Base-by-base conservation (phyloP, 2,329 filamentous ascomycete genomes). In the Xylaria multiplex region DNA sequence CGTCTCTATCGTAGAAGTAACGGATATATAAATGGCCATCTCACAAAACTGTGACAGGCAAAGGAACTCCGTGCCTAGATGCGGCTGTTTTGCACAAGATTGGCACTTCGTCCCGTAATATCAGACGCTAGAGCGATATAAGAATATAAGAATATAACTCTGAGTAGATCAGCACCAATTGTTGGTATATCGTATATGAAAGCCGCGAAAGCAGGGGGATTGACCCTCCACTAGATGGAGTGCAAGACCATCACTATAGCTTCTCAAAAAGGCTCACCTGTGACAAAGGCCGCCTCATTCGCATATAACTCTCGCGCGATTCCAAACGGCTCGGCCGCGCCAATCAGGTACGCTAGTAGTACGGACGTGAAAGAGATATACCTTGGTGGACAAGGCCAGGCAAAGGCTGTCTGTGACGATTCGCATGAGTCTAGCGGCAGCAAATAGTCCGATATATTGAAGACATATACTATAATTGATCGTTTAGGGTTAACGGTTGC, bases 381-480 rank as follows among this genome's bases (percentile, higher is more conserved):
- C 22, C 24, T 13, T 49, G 11, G 46, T 14, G 46, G 30, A 37
- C 14, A 22, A 22, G 7, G 2, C 37, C 11, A 27, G 9, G 1
- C 11, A n/a, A 58, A 48, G 5, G 3, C 43, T 16, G 1, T 11
- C 27, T 58, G 16, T 6, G 9, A 6, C 13, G n/a, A n/a, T 11
- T 24, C 2, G 9, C 43, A 3, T 9, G 48, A 11, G 4, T 37
- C 42, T n/a, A n/a, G 55, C 2, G 48, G 48, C 27, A 58, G 27
- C 16, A 58, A 48, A n/a, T 48, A 48, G 55, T 58, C 55, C 16
- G 27, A 43, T 5, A 48, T 6, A 16, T 58, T 30, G 27, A 58
- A 58, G 8, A 48, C 2, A 22, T 35, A 27, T 43, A 58, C 54
- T 46, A n/a, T 16, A 32, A 32, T 16, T 16, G 14, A 16, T 27